Conservation (phyloP, 2,329 filamentous ascomycete genomes). For the Torrubiella hemipterigena region DNA sequence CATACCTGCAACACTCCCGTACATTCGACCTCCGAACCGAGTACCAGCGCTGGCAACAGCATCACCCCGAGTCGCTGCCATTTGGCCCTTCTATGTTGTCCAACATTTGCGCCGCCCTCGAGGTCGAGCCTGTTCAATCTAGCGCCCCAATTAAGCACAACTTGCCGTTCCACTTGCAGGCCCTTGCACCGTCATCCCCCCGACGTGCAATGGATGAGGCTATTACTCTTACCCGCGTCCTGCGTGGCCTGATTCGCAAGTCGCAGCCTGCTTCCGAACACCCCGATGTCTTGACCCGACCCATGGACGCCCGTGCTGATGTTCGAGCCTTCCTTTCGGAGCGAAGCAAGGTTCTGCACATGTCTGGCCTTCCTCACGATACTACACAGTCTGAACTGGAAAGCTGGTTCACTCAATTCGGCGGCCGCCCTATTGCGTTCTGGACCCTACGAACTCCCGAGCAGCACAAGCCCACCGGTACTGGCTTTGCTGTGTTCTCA, state of each 20-base stretch:
- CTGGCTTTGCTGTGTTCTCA: conserved; percentile 95
- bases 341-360: conserved; percentile 94
- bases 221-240: conserved; percentile 82
- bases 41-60: conserved; percentile 97
- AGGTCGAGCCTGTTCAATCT: conserved; percentile 94
- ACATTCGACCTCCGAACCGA: conserved; percentile 95
- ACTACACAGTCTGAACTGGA: conserved; percentile 97
- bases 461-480: conserved; percentile 98
- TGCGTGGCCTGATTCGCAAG: conserved; percentile 88
- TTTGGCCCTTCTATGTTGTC: conserved; percentile 92
- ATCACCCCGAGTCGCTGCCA: conserved; percentile 92
- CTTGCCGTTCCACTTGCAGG: conserved; percentile 93
- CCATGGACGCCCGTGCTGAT: conserved; percentile 93
- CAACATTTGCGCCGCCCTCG: conserved; percentile 95
- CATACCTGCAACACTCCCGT: conserved; percentile 93
- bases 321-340: conserved; percentile 93
- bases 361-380: conserved; percentile 94
- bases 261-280: conserved; percentile 90
- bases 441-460: conserved; percentile 97
- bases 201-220: conserved; percentile 96
- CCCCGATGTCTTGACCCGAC: conserved; percentile 84
- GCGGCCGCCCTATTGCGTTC: conserved; percentile 93
- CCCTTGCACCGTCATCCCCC: conserved; percentile 86
- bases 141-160: conserved; percentile 99
- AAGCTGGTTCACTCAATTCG: conserved; percentile 99